phyloP scores from a whole-genome alignment of 2,329 filamentous ascomycete species.

The Penicillium sp. region DNA sequence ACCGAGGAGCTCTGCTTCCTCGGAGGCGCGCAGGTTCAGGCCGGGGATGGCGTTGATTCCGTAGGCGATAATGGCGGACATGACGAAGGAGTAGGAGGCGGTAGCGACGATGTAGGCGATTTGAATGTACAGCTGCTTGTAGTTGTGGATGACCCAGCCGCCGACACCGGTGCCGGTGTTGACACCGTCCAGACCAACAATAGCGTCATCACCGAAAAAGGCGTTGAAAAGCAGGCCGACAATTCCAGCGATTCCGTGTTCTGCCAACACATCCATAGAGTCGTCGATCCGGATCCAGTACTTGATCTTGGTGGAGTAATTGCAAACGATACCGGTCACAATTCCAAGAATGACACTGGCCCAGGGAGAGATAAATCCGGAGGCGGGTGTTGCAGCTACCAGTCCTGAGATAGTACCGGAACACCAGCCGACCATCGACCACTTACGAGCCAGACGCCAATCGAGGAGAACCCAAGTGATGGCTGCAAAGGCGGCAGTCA shows the following conservation, averaged over 20 bases:
- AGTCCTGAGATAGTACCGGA: conserved; percentile 83
- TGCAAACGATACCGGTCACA: conserved; percentile 66
- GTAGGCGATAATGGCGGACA: conserved; percentile 69
- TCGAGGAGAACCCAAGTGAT: conserved; percentile 95
- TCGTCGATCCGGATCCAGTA: conserved; percentile 79
- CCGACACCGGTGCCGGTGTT: conserved; percentile 50
- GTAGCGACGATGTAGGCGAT: conserved; percentile 65
- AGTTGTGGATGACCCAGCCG: conserved; percentile 71
- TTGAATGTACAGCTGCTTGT: conserved; percentile 68
- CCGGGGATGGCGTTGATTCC: conserved; percentile 69
- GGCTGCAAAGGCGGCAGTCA: conserved; percentile 87
- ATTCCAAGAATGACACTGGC: conserved; percentile 61
- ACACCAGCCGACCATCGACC: conserved; percentile 92
- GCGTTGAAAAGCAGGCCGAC: conserved; percentile 76
- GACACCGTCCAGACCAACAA: conserved; percentile 70
- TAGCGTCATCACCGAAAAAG: conserved; percentile 71
- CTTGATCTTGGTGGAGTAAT: conserved; percentile 82
- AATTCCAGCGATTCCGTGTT: conserved; percentile 82
- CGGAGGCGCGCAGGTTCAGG: conserved; percentile 64
- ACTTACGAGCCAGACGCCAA: conserved; percentile 90
- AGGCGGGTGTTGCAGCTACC: conserved; percentile 80
- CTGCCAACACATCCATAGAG: conserved; percentile 85
- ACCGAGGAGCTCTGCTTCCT: conserved; percentile 68
- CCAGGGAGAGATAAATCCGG: conserved; percentile 73
- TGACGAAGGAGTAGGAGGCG: conserved; percentile 64